Conservation (phyloP, 2,329 filamentous ascomycete species). For the Tetracladium maxilliforme region DNA sequence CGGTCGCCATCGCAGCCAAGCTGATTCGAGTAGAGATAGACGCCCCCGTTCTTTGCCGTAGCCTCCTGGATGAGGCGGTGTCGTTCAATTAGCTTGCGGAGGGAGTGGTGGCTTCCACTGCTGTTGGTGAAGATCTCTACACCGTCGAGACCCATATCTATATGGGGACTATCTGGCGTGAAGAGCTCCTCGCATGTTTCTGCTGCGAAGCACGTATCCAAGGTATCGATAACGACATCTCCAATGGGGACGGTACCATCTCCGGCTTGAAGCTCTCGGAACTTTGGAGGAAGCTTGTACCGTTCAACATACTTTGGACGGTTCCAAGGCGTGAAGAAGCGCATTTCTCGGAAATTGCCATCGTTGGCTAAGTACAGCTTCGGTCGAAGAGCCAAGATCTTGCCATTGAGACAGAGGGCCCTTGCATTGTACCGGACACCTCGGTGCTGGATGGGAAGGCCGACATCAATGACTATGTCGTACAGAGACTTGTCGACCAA, state of each 20-base stretch:
- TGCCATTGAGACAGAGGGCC: constrained; percentile 47
- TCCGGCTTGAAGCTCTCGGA: constrained; percentile 27
- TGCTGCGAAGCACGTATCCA: constrained; percentile 46
- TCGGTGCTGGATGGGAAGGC: constrained; percentile 45
- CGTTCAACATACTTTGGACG: too few species aligned
- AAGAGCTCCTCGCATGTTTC: constrained; percentile 60
- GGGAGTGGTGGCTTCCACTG: constrained; percentile 50
- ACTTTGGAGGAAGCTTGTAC: too few species aligned
- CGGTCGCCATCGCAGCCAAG: constrained; percentile 43
- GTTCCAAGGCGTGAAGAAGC: constrained; percentile 51
- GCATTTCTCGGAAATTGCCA: constrained; percentile 48
- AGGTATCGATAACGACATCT: constrained; percentile 34
- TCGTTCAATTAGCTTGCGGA: constrained; percentile 50
- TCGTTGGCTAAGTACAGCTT: constrained; percentile 61
- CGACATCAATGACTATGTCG: constrained; percentile 52
- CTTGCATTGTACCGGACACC: constrained; percentile 52
- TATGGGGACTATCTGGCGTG: constrained; percentile 28
- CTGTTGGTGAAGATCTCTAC: constrained; percentile 61
- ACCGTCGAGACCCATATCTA: constrained; percentile 46
- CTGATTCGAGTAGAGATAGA: constrained; percentile 49
- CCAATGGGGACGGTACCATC: too few species aligned
- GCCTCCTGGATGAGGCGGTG: constrained; percentile 52
- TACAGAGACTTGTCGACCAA: constrained; percentile 42
- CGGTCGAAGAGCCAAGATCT: constrained; percentile 57
- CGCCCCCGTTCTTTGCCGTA: constrained; percentile 44